Evolutionary conservation across 805 yeast genomes (phyloP), one percentile per base, ranked within the genome.

Genomic region (Kuraishia hungarica): DNA sequence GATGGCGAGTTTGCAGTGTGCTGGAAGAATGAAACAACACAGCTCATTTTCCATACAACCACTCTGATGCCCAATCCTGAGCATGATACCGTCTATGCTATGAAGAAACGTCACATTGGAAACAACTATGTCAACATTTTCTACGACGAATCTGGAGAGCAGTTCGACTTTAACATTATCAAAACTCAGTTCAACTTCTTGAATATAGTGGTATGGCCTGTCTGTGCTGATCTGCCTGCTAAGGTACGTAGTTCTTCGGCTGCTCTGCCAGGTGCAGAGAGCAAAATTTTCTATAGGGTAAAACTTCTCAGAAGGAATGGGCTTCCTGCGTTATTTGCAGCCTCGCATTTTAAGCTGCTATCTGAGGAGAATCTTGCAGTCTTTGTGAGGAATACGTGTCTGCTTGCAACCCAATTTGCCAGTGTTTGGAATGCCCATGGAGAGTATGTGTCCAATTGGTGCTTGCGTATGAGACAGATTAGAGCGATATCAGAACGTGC

Each of bases 21-120:
- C 52, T 87, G 93, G 90, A 76, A 79, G 52, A 87, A 86, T 59
- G 83, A 85, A 64, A 80, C 81, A 39, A 75, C 83, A 1, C 96
- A 89, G 62, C 69, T 89, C 48, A 78, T 89, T 10, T 90, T 81
- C 67, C 97, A 90, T 65, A 80, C 88, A 10, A 84, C 91, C 1
- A 88, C 96, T 0, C 68, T 90, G 78, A 90, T 90, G 96, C 90
- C 92, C 2, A 73, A 76, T 52, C 57, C 54, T 22, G 67, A 62
- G 2, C 62, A 65, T 17, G 86, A 84, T 59, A 64, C 67, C 2
- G 62, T 64, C 19, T 72, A 68, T 28, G 77, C 83, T 17, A 64
- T 77, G 66, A 90, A 89, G 69, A 90, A 90, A 68, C 72, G 91
- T 55, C 97, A 90, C 65, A 86, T 90, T 59, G 97, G 97, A 7